These are phyloP conservation scores for Prunus salicina DNA, from an alignment of 306 rosid genomes.

Conservation along the genomic window DNA sequence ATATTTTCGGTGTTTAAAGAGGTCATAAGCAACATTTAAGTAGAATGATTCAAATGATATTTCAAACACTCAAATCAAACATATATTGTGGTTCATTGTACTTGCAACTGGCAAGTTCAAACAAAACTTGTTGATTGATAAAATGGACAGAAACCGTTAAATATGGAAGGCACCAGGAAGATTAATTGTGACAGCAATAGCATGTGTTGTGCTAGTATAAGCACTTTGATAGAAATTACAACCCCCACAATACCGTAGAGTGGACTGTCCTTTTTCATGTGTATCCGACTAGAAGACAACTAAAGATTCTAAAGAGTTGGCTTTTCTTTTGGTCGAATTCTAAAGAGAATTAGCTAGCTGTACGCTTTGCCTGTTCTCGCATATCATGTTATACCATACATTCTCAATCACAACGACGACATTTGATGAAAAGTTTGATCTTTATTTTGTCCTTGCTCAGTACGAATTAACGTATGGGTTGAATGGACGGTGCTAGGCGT, in stretches of 20 bases:
- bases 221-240: background rate
- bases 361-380: background rate
- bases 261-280: conserved; percentile 8
- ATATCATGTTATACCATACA: background rate
- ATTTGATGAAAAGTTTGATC: conserved; percentile 13
- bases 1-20: no score
- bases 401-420: background rate
- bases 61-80: background rate
- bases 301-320: background rate
- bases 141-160: background rate
- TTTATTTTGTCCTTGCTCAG: conserved; percentile 1
- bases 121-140: background rate
- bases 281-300: conserved; percentile 10
- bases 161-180: background rate
- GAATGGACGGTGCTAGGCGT: background rate
- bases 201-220: background rate
- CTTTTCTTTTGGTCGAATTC: background rate
- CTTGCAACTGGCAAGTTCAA: background rate
- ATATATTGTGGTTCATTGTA: background rate
- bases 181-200: background rate
- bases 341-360: background rate
- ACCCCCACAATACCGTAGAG: background rate
- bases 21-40: no score
- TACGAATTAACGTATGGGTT: background rate
- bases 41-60: background rate